Base-by-base conservation (phyloP, 2,329 filamentous ascomycete genomes). In the Colletotrichum noveboracense region DNA sequence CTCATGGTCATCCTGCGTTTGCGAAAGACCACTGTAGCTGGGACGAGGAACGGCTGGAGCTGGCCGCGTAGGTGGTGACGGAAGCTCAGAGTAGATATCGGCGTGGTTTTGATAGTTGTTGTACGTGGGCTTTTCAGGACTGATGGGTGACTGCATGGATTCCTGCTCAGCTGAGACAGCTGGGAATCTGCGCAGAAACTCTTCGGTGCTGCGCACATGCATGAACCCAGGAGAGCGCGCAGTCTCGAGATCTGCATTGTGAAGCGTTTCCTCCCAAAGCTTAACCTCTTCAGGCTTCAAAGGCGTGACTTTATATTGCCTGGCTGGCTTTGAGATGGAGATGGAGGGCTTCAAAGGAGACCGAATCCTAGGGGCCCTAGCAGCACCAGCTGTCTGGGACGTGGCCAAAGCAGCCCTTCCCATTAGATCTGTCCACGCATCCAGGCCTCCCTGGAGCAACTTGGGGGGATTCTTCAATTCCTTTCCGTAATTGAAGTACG, bases 371-470 rank as follows among this genome's bases (percentile, higher is more conserved):
- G 74, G 66, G 24, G 74, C 76, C 55, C 75, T 76, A 14, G 76
- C 65, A 64, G 75, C 76, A 62, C 78, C 70, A 32, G 67, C 77
- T 28, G 72, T 70, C n/a, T 78, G 77, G 6, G 87, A 89, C 13
- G 84, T 85, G 74, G 88, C 86, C 10, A 93, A 86, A 2, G 94
- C 93, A 69, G 92, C 89, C 14, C 88, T 85, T 3, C 97, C 96
- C 80, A 98, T 89, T n/a, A 97, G 85, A 80, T 97, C 93, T 21
- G 92, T 86, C 97, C 97, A 99, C 6, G 95, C 94, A 79, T 96
- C 92, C 13, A 99, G 84, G 0, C 97, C 97, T 21, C 97, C 97
- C 68, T 91, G 87, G 2, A 99, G 87, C 36, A 99, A 88, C 71
- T 95, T 94, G 0, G 96, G 96, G 5, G 91, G 89, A 30, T 92